Percentiles rank a stretch among this genome's conserved stretches.
phyloP scores from a whole-genome alignment of 345 rosid genomes.

The Populus simonii region DNA sequence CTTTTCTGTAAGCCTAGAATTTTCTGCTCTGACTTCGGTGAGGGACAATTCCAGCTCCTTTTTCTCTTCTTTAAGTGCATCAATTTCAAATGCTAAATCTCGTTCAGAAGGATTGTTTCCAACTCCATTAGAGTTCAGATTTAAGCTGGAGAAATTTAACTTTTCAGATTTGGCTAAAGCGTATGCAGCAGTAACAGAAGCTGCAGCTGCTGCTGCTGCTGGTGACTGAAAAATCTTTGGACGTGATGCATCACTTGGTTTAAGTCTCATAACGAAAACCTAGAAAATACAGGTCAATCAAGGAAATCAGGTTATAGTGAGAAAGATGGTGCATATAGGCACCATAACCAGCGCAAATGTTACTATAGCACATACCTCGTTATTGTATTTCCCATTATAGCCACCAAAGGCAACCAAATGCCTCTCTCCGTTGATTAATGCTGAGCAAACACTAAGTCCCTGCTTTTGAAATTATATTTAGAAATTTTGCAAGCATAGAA shows the following conservation, averaged over 20 bases:
- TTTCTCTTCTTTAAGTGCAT: constrained; percentile 67
- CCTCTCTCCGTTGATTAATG: constrained; percentile 56
- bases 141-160: constrained; percentile 44
- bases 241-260: constrained; percentile 53
- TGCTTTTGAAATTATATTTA: constrained; percentile 32
- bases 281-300: constrained; percentile 19
- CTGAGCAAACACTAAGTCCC: constrained; percentile 89
- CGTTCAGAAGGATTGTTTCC: constrained; percentile 31
- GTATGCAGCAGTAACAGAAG: constrained; percentile 96
- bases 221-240: constrained; percentile 90
- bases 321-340: not conserved
- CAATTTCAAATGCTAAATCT: constrained; percentile 44
- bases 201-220: constrained; percentile 97
- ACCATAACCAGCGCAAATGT: constrained; percentile 4
- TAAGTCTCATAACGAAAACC: constrained; percentile 82
- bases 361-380: constrained; percentile 51
- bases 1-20: constrained; percentile 59
- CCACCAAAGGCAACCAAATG: constrained; percentile 95
- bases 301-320: constrained; percentile 6
- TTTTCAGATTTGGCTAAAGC: constrained; percentile 85
- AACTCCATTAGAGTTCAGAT: constrained; percentile 37
- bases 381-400: constrained; percentile 90
- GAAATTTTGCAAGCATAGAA: constrained; percentile 2
- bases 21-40: constrained; percentile 57
- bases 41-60: constrained; percentile 52